Base-by-base conservation (phyloP, 1,139 yeast species). In the Diutina mesorugosa region DNA sequence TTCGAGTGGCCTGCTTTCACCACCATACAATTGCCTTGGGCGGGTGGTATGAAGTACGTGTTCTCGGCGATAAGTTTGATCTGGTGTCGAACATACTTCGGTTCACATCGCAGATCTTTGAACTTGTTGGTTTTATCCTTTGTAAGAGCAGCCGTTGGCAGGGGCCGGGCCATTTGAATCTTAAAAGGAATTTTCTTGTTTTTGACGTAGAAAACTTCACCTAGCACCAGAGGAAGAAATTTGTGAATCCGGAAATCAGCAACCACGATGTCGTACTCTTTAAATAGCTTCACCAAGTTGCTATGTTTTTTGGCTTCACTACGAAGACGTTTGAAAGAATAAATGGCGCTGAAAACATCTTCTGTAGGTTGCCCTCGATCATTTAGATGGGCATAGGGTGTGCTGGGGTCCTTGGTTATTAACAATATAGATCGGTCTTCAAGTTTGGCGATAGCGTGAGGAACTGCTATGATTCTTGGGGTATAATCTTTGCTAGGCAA, bases 371-470 rank as follows among this genome's bases (percentile, higher is more conserved):
- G 70, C 47, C 76, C 81, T 58, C 78, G 76, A 56, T 69, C 71
- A 9, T 75, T 70, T 16, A 84, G 69, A 3, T 70, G 72, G 54
- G 84, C 74, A 63, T 81, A 85, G 1, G 76, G 72, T 1, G 77
- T 73, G 2, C 85, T 77, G 1, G 90, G 90, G 64, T 85, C 90
- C 61, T 84, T 85, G 6, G 90, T 83, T 14, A 87, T 76, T 45
- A 87, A 70, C 8, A 86, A 66, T 4, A 86, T 77, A 41, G 82
- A 72, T 58, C 78, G 72, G 41, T 75, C 77, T 29, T 73, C 77
- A 4, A 77, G 66, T 58, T 72, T 75, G 60, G 74, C 79, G 58
- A 80, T 68, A 57, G 79, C 74, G 59, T 79, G 72, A 0, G 79
- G 73, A n/a, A 87, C 60, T 1, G 89, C 87, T 47, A 87, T 76